Base-by-base conservation (phyloP, 2,329 filamentous ascomycete species). In the Pseudofabraea citricarpa region DNA sequence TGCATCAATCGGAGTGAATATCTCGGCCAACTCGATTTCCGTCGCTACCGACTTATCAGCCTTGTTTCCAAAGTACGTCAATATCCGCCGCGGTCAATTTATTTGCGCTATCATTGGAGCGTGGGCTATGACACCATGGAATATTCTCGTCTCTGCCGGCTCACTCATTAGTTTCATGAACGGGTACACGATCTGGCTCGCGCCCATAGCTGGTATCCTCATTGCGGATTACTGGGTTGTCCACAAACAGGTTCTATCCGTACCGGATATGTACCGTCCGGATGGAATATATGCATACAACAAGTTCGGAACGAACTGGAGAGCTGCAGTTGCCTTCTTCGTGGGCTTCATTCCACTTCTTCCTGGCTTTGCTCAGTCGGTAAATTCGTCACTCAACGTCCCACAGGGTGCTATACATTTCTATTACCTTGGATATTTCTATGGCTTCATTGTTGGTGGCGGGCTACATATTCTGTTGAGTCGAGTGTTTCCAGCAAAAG, bases 51-150 rank as follows among this genome's bases (percentile, higher is more conserved):
- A 60, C 26, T 53, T 75, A 40, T 71, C 68, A 0, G 69, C 68
- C 1, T 51, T 75, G 1, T 67, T 72, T 35, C 73, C 73, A 0
- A 63, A 63, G 24, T 74, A 66, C 51, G 57, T 76, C 50, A 73
- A 75, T 56, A 70, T 73, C 43, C 58, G 64, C 6, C 62, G 69
- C 6, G 69, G 69, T 2, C 64, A 65, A 36, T 50, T 71, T 2
- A 51, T 71, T 13, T 64, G 64, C 31, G 65, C 65, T 1, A 50
- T 69, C 0, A 47, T 70, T 16, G 58, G 56, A 18, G 49, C 53
- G 1, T 72, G 68, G 66, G 65, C 62, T 1, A 61, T 70, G 3
- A 65, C 68, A 0, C 68, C 68, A 0, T 71, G 68, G 68, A 67
- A 68, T 54, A 70, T 71, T 37, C 52, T 70, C 2, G 60, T 55